These are phyloP conservation scores for Dryas drummondii DNA, from an alignment of 306 rosid species.

Conservation along the genomic window DNA sequence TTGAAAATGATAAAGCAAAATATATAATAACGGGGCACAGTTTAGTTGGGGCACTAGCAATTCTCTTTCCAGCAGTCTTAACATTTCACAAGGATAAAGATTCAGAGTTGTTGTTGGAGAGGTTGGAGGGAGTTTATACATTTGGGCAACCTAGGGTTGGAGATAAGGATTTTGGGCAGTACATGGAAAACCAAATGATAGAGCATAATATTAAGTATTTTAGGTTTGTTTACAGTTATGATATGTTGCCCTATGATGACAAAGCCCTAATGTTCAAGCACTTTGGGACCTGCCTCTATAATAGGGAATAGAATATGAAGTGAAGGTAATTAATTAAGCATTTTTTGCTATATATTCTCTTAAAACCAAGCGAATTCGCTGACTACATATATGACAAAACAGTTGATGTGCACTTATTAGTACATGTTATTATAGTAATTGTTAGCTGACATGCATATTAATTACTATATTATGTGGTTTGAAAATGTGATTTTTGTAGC, in stretches of 20 bases:
- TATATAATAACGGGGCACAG: conserved; percentile 34
- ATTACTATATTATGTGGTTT: too few relatives aligned
- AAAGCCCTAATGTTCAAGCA: conserved; percentile 64
- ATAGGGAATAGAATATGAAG: conserved; percentile 53
- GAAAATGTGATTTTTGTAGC: too few relatives aligned
- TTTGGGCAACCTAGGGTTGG: conserved; percentile 96
- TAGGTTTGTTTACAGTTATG: conserved; percentile 73
- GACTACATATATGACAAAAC: too few relatives aligned
- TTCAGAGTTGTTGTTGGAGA: conserved; percentile 41
- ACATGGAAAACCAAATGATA: conserved; percentile 49
- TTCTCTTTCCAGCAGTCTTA: conserved; percentile 33
- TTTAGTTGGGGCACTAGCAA: conserved; percentile 35
- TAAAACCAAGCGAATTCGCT: too few relatives aligned
- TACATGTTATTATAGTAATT: too few relatives aligned
- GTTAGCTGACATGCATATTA: too few relatives aligned
- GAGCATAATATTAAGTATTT: conserved; percentile 47
- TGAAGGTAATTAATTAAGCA: conserved; percentile 34
- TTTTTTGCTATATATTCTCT: too few relatives aligned
- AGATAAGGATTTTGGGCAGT: conserved; percentile 40
- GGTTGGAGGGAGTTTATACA: conserved; percentile 69
- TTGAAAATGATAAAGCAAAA: conserved; percentile 17
- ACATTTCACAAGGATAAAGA: conserved; percentile 54
- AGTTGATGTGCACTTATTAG: too few relatives aligned
- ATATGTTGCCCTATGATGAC: conserved; percentile 68
- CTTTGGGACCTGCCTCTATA: conserved; percentile 64